Percentiles rank a stretch among this genome's conserved stretches.
Conservation (phyloP, 2,329 filamentous ascomycete species). For the Colletotrichum chlorophyti region DNA sequence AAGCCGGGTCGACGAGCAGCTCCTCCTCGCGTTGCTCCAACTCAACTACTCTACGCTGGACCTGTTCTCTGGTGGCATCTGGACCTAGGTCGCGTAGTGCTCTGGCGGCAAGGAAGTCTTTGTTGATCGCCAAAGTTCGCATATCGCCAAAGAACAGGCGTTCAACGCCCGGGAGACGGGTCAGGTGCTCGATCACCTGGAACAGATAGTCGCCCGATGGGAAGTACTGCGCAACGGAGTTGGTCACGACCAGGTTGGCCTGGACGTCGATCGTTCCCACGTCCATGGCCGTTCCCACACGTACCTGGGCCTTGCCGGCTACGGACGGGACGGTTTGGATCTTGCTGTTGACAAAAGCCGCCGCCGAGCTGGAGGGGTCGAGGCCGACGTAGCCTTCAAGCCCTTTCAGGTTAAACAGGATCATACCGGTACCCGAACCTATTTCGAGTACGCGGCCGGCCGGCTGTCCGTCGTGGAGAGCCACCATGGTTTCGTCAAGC, state of each 20-base stretch:
- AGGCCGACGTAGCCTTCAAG: slow-evolving; percentile 36
- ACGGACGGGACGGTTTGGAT: slow-evolving; percentile 23
- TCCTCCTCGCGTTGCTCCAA: slow-evolving; percentile 30
- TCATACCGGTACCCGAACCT: slow-evolving; percentile 39
- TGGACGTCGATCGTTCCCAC: neutral
- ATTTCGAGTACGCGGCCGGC: slow-evolving; percentile 35
- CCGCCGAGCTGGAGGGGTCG: slow-evolving; percentile 34
- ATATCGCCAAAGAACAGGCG: slow-evolving; percentile 32
- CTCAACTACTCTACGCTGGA: slow-evolving; percentile 24
- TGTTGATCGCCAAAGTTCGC: slow-evolving; percentile 27
- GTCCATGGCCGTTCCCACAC: slow-evolving; percentile 31
- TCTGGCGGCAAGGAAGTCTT: slow-evolving; percentile 27
- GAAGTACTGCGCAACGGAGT: slow-evolving; percentile 39
- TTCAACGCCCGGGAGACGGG: neutral
- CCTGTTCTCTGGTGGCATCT: neutral
- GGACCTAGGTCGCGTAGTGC: slow-evolving; percentile 9
- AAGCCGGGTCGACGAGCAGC: slow-evolving; percentile 35
- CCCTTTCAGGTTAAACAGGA: slow-evolving; percentile 36
- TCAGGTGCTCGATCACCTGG: slow-evolving; percentile 26
- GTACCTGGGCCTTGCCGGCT: slow-evolving; percentile 21
- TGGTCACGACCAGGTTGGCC: slow-evolving; percentile 14
- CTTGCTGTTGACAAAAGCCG: slow-evolving; percentile 29
- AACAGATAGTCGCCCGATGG: slow-evolving; percentile 33
- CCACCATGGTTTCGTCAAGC: slow-evolving; percentile 38
- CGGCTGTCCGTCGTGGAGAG: slow-evolving; percentile 4